These are phyloP conservation scores for Crithidia mellificae DNA, from an alignment of 208 protist genomes.

Conservation along the genomic window DNA sequence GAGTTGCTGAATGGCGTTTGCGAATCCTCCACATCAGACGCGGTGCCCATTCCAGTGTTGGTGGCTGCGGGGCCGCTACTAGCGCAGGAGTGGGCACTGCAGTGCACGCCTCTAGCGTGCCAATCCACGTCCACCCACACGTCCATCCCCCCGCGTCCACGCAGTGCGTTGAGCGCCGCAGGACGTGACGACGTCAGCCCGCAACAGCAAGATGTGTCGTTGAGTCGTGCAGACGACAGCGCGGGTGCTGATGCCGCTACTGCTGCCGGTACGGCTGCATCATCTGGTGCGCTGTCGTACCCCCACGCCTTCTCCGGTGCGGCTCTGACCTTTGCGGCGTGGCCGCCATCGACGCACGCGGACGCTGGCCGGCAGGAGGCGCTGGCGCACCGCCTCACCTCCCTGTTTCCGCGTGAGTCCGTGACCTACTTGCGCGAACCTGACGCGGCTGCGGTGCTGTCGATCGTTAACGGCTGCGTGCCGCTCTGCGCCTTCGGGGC, in stretches of 20 bases:
- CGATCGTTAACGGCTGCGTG: constrained; percentile 67
- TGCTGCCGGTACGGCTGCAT: not conserved
- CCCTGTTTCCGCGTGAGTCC: constrained; percentile 66
- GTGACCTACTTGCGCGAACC: constrained; percentile 47
- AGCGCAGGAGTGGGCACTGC: constrained; percentile 64
- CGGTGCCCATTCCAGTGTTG: constrained; percentile 30
- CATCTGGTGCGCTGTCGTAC: no score
- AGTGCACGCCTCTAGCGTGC: constrained; percentile 21
- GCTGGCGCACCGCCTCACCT: constrained; percentile 22
- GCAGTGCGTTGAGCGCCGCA: constrained; percentile 1
- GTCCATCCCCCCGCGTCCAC: constrained; percentile 16
- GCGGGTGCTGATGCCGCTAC: no score
- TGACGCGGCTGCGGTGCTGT: constrained; percentile 48
- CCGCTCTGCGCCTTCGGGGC: constrained; percentile 83
- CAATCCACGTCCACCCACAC: not conserved
- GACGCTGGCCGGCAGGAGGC: constrained; percentile 12
- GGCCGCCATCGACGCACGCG: constrained; percentile 10
- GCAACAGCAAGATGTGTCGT: no score
- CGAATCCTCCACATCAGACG: not conserved
- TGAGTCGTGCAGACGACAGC: not conserved
- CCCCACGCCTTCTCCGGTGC: constrained; percentile 44
- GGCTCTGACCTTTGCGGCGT: constrained; percentile 47
- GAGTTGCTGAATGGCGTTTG: constrained; percentile 21
- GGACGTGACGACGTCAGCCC: no score
- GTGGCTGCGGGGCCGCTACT: constrained; percentile 68